Percentiles rank a stretch among this genome's conserved stretches.
These are phyloP conservation scores for Tripterygium wilfordii DNA, from an alignment of 177 flowering plant genomes.

Conservation along the genomic window DNA sequence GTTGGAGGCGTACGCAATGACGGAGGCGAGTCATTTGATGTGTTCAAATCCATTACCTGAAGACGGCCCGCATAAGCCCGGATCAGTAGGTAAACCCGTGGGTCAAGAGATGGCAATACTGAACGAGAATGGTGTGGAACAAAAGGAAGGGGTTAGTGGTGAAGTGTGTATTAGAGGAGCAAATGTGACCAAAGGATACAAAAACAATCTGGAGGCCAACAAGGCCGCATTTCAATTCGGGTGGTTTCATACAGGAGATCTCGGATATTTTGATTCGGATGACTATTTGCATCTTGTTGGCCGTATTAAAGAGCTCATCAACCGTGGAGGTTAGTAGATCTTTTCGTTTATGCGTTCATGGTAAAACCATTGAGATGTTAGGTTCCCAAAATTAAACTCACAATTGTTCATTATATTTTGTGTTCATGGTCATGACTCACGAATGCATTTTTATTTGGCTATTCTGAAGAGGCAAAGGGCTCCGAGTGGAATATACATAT, in stretches of 20 bases:
- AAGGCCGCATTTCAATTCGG: constrained; percentile 66
- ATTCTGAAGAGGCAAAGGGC: no score
- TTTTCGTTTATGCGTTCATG: no score
- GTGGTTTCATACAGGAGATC: constrained; percentile 96
- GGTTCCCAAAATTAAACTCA: no score
- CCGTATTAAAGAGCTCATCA: constrained; percentile 93
- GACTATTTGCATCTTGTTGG: constrained; percentile 93
- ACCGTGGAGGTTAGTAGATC: constrained; percentile 99
- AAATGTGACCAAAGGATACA: constrained; percentile 86
- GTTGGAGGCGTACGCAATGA: constrained; percentile 95
- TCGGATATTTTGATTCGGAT: constrained; percentile 73
- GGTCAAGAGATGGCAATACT: constrained; percentile 88
- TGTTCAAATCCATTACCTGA: constrained; percentile 72
- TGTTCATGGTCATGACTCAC: no score
- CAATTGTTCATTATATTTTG: no score
- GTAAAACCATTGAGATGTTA: no score
- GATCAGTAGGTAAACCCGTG: constrained; percentile 84
- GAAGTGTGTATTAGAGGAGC: constrained; percentile 91
- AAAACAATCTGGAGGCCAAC: constrained; percentile 84
- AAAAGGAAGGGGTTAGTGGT: constrained; percentile 39
- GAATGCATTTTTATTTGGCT: no score
- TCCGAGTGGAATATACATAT: no score
- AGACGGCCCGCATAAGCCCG: constrained; percentile 64
- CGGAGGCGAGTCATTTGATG: constrained; percentile 80
- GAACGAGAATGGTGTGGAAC: constrained; percentile 55